These are phyloP conservation scores for Erythrophleum fordii DNA, from an alignment of 306 rosid genomes.

Conservation along the genomic window DNA sequence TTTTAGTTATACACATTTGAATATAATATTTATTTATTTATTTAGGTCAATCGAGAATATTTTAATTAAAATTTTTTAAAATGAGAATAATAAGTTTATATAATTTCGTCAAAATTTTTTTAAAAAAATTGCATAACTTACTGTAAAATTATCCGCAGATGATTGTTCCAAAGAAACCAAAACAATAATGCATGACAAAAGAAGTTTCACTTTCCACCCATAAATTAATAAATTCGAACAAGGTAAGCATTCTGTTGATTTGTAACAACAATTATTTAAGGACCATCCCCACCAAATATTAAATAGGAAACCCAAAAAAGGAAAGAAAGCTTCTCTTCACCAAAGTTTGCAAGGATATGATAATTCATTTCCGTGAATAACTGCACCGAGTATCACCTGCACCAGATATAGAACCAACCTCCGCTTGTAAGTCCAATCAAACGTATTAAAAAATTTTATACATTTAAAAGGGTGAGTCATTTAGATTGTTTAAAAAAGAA, in stretches of 20 bases:
- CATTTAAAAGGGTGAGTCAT: no score
- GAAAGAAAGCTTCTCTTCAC: neutral
- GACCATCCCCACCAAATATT: neutral
- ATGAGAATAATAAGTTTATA: no score
- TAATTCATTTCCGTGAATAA: neutral
- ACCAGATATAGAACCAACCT: neutral
- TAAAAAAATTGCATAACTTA: no score
- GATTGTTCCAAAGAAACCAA: neutral
- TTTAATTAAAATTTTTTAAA: no score
- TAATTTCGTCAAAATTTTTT: no score
- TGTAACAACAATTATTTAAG: neutral
- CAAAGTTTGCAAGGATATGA: slow-evolving; percentile 2
- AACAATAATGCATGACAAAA: neutral
- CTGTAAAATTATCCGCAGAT: no score
- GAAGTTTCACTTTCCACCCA: neutral
- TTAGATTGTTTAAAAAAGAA: no score
- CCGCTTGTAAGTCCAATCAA: neutral
- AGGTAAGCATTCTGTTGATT: neutral
- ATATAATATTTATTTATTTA: no score
- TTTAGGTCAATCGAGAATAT: no score
- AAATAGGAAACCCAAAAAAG: neutral
- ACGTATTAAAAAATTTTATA: no score
- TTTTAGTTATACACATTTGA: no score
- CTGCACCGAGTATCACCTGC: neutral
- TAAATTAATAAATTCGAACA: neutral